Evolutionary conservation across 768 basidiomycete genomes (phyloP).

Genomic region (Termitomyces sp.): DNA sequence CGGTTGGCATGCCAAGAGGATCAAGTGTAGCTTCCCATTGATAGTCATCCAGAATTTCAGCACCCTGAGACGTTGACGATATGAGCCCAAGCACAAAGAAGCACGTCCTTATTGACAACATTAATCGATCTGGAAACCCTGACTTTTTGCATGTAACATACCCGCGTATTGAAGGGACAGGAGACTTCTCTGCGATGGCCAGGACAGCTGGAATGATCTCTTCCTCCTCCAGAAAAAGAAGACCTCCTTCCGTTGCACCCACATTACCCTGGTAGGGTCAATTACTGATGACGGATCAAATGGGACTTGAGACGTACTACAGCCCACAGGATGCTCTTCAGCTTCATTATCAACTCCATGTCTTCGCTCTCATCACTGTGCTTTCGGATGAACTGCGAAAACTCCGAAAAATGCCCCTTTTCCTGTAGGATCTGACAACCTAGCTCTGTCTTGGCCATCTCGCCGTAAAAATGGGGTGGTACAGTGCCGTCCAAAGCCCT

Average conservation of each 20-base stretch:
- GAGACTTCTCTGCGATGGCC: conserved; percentile 86
- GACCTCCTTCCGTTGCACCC: conserved; percentile 82
- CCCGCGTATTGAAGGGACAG: conserved; percentile 91
- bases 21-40: conserved; percentile 90
- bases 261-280: conserved; percentile 71
- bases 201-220: conserved; percentile 88
- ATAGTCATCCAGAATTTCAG: conserved; percentile 89
- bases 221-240: conserved; percentile 94
- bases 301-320: conserved; percentile 58
- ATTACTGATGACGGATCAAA: background rate
- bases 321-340: conserved; percentile 97
- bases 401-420: conserved; percentile 87
- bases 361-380: conserved; percentile 86
- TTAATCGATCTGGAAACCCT: conserved; percentile 1
- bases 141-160: conserved; percentile 28
- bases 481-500: conserved; percentile 84
- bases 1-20: conserved; percentile 81
- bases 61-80: conserved; percentile 86
- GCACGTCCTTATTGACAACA: conserved; percentile 60
- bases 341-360: conserved; percentile 73
- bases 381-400: conserved; percentile 83
- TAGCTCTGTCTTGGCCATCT: conserved; percentile 94
- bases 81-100: conserved; percentile 94
- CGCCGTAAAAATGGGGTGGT: conserved; percentile 95
- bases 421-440: conserved; percentile 90